Conservation (phyloP, 179 eudicot species). For the Patellifolia procumbens region DNA sequence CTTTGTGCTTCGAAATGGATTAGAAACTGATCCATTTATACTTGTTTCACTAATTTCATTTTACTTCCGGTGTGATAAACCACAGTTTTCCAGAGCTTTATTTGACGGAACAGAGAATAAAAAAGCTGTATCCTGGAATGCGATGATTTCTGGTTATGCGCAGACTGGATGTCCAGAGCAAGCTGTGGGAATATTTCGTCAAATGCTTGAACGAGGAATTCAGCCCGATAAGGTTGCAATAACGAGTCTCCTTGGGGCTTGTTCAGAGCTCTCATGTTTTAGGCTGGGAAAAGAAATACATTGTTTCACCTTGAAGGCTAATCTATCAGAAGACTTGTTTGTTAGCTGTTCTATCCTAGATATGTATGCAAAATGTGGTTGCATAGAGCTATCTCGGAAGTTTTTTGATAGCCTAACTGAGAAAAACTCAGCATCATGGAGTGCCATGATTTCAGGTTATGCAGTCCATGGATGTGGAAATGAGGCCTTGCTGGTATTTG, state of each 20-base stretch:
- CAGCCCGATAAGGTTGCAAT: slow-evolving; percentile 45
- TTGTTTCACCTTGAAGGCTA: slow-evolving; percentile 55
- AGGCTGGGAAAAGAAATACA: slow-evolving; percentile 58
- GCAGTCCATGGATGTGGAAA: slow-evolving; percentile 66
- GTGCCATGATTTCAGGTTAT: slow-evolving; percentile 66
- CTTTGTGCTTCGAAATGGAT: slow-evolving; percentile 53
- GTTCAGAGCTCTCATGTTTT: slow-evolving; percentile 63
- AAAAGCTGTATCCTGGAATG: slow-evolving; percentile 60
- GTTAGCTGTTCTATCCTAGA: slow-evolving; percentile 56
- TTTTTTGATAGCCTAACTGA: slow-evolving; percentile 44
- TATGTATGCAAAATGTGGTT: slow-evolving; percentile 77
- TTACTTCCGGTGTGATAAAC: slow-evolving; percentile 48
- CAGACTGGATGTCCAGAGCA: slow-evolving; percentile 48
- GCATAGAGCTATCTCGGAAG: slow-evolving; percentile 44
- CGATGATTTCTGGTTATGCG: slow-evolving; percentile 72
- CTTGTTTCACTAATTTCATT: slow-evolving; percentile 53
- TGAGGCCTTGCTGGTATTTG: slow-evolving; percentile 52
- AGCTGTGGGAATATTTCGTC: slow-evolving; percentile 47
- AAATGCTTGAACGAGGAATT: slow-evolving; percentile 41
- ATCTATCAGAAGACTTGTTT: slow-evolving; percentile 41
- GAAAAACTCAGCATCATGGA: slow-evolving; percentile 55
- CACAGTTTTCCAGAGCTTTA: slow-evolving; percentile 36
- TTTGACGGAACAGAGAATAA: slow-evolving; percentile 46
- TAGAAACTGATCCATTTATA: slow-evolving; percentile 47
- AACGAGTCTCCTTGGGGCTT: slow-evolving; percentile 53